Evolutionary conservation across 2,329 filamentous ascomycete species (phyloP).

Genomic region (Fusarium albidum): DNA sequence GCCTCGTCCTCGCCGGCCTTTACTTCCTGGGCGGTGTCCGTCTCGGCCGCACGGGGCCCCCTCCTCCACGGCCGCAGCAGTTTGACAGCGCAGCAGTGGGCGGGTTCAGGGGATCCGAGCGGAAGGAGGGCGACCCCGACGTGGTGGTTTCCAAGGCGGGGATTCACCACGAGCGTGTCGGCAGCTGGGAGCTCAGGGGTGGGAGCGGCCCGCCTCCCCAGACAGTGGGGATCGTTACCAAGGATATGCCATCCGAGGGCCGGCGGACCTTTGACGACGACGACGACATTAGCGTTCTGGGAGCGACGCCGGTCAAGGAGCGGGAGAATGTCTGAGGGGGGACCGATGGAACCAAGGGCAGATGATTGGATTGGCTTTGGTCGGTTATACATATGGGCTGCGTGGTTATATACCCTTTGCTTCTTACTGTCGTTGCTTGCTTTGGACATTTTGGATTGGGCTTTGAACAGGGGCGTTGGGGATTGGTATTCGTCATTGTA

Average conservation of each 20-base stretch:
- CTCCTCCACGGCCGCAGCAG: conserved; percentile 9
- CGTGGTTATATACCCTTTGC: conserved; percentile 35
- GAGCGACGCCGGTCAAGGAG: conserved; percentile 48
- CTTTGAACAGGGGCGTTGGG: conserved; percentile 25
- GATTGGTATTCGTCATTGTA: conserved; percentile 3
- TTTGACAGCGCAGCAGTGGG: conserved; percentile 34
- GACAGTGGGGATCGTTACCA: conserved; percentile 36
- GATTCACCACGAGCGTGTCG: conserved; percentile 53
- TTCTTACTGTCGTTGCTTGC: conserved; percentile 31
- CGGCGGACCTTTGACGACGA: conserved; percentile 36
- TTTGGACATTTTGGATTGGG: conserved; percentile 8
- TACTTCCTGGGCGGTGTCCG: conserved; percentile 46
- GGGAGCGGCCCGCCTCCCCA: conserved; percentile 20
- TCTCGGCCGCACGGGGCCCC: conserved; percentile 33
- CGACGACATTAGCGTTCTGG: conserved; percentile 48
- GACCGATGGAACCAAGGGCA: background rate
- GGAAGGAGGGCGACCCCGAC: conserved; percentile 54
- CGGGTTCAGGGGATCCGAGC: conserved; percentile 56
- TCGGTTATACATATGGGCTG: conserved; percentile 1
- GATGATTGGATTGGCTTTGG: background rate
- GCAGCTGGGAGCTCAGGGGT: conserved; percentile 58
- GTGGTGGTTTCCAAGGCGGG: conserved; percentile 51
- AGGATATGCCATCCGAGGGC: conserved; percentile 30
- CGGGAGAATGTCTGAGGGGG: conserved; percentile 48
- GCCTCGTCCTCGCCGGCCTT: conserved; percentile 44